These are phyloP conservation scores for Pythium apleroticum DNA, from an alignment of 352 stramenopile genomes.

Conservation along the genomic window DNA sequence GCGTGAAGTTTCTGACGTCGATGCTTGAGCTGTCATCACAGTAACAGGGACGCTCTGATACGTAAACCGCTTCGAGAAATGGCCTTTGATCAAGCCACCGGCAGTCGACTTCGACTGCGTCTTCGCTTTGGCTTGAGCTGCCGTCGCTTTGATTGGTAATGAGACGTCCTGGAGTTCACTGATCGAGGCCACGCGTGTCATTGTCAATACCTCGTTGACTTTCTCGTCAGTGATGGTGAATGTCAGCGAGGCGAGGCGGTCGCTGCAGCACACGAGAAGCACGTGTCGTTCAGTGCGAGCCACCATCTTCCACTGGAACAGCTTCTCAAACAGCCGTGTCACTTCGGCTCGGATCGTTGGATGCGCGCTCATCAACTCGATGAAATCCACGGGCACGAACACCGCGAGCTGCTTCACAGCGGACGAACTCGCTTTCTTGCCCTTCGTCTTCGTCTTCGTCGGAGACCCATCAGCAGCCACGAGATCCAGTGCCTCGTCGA, in stretches of 20 bases:
- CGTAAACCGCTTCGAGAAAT: conserved; percentile 77
- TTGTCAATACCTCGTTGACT: conserved; percentile 41
- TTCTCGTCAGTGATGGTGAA: conserved; percentile 67
- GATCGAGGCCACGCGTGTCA: conserved; percentile 60
- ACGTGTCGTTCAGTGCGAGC: conserved; percentile 35
- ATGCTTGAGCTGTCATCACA: background rate
- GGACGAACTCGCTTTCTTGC: conserved; percentile 8
- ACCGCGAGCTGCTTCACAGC: conserved; percentile 55
- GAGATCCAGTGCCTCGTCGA: conserved; percentile 51
- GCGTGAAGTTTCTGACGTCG: background rate
- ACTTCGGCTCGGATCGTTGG: conserved; percentile 45
- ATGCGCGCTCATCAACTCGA: conserved; percentile 36
- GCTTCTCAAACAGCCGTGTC: conserved; percentile 55
- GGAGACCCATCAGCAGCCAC: background rate
- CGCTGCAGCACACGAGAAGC: conserved; percentile 42
- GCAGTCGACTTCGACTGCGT: conserved; percentile 4
- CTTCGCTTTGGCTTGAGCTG: conserved; percentile 18
- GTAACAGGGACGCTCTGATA: conserved; percentile 39
- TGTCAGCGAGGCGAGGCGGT: conserved; percentile 37
- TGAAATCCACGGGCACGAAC: conserved; percentile 49
- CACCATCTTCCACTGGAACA: conserved; percentile 67
- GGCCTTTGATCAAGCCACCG: conserved; percentile 34
- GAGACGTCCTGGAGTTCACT: conserved; percentile 36
- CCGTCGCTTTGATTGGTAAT: conserved; percentile 18
- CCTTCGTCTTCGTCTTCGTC: conserved; percentile 14